Evolutionary conservation across 202 grass and related monocot genomes (phyloP).

Genomic region (Hordeum pubiflorum): DNA sequence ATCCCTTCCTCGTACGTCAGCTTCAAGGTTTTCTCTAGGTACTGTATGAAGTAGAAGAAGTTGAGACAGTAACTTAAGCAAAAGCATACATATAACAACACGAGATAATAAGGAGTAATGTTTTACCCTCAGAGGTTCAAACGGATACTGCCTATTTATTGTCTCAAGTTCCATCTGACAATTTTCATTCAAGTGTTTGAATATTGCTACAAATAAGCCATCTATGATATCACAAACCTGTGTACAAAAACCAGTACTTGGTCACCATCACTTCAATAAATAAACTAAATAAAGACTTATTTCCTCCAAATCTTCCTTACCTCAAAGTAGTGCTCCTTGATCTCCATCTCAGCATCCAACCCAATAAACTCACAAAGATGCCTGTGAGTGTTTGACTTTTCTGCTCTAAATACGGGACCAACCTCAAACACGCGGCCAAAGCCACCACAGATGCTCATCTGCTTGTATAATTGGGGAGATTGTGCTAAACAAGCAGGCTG

Average conservation of each 20-base stretch:
- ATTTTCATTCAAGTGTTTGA: constrained; percentile 75
- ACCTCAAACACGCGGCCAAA: constrained; percentile 86
- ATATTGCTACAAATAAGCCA: constrained; percentile 76
- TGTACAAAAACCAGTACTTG: background rate
- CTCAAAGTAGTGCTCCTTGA: constrained; percentile 91
- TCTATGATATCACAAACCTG: constrained; percentile 81
- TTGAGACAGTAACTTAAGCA: background rate
- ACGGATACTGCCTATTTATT: constrained; percentile 81
- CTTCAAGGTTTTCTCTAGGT: constrained; percentile 69
- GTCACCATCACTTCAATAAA: background rate
- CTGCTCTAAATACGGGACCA: constrained; percentile 73
- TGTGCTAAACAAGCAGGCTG: constrained; percentile 83
- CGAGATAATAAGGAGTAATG: constrained; percentile 2
- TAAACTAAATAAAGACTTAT: background rate
- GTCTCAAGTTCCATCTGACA: constrained; percentile 70
- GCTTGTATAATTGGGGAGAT: constrained; percentile 70
- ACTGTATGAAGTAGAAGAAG: constrained; percentile 45
- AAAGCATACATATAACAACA: background rate
- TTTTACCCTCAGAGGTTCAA: constrained; percentile 75
- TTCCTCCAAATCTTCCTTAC: constrained; percentile 26
- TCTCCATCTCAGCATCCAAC: constrained; percentile 85
- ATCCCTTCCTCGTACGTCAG: constrained; percentile 72
- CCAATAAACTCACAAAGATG: constrained; percentile 89
- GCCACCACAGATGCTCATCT: constrained; percentile 75
- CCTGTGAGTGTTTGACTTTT: constrained; percentile 82